These are phyloP conservation scores for Debaryomyces singareniensis DNA, from an alignment of 1,139 yeast species.

Conservation along the genomic window DNA sequence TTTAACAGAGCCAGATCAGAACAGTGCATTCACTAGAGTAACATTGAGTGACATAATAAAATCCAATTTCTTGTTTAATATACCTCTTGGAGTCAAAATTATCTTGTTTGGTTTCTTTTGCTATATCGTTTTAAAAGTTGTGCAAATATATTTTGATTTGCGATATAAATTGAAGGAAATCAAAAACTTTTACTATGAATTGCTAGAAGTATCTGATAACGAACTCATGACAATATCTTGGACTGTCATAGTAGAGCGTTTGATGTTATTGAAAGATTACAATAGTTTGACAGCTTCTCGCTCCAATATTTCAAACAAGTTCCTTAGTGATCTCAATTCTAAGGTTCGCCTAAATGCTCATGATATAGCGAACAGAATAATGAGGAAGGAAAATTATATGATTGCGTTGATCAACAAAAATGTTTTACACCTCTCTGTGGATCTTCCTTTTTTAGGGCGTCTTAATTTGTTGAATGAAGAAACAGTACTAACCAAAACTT, in stretches of 20 bases:
- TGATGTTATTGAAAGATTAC: conserved; percentile 70
- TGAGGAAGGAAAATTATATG: conserved; percentile 91
- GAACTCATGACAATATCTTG: conserved; percentile 92
- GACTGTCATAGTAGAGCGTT: conserved; percentile 78
- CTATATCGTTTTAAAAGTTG: conserved; percentile 50
- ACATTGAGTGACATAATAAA: conserved; percentile 45
- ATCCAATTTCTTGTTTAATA: conserved; percentile 52
- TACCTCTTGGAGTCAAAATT: conserved; percentile 48
- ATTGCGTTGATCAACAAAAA: conserved; percentile 84
- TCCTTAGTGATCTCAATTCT: conserved; percentile 53
- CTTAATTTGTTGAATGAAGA: conserved; percentile 15
- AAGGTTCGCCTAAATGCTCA: conserved; percentile 82
- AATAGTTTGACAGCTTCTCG: conserved; percentile 61
- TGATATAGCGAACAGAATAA: conserved; percentile 88
- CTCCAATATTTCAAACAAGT: conserved; percentile 19
- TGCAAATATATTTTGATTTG: conserved; percentile 53
- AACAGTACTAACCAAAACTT: conserved; percentile 66
- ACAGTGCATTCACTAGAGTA: conserved; percentile 10
- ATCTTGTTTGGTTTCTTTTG: conserved; percentile 56
- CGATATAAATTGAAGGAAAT: conserved; percentile 55
- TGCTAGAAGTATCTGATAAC: conserved; percentile 65
- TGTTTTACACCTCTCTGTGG: conserved; percentile 53
- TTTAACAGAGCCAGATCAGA: conserved; percentile 13
- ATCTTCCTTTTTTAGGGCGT: conserved; percentile 32
- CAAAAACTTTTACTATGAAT: conserved; percentile 55